Base-by-base conservation (phyloP, 2,329 filamentous ascomycete genomes). In the Chaetomium olivaceum region DNA sequence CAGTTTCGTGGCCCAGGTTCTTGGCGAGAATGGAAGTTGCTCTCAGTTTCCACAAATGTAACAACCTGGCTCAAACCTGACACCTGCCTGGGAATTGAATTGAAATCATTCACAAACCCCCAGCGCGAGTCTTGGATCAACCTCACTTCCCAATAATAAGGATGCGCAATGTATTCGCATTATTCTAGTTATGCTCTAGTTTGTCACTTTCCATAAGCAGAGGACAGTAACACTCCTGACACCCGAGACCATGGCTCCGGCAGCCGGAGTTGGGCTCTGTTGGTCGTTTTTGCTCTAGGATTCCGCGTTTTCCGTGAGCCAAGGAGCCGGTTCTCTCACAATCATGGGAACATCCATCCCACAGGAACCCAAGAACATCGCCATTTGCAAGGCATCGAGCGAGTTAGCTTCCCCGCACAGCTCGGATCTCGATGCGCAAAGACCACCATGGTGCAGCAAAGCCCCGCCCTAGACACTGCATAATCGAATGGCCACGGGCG, bases 401-500 rank as follows among this genome's bases (percentile, higher is more conserved):
- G 51, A 27, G 51, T 12, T 23, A 5, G 19, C 19, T 51, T 50
- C 58, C 58, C 58, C 58, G 58, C 46, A 36, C 36, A 46, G 14
- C 31, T 61, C 33, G 33, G 31, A 52, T 25, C 50, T 33, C 14
- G n/a, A 50, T 9, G 46, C 33, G 51, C 60, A 48, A 56, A 62
- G 33, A 33, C 51, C 51, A 31, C 25, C 25, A 29, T 16, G 16
- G 21, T 43, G 27, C 23, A 48, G 29, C 39, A 58, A 21, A 29
- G 25, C 48, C 51, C 60, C 60, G 36, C 60, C 36, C 27, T 31
- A 19, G 36, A 11, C 19, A 33, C 36, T n/a, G 46, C 46, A 23
- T 21, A 23, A 48, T 48, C 46, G 46, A 48, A 48, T 48, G n/a
- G 21, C 39, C 39, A 43, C 16, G 46, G 46, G 9, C 46, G 51